A percentile compares a stretch with the other conserved stretches of the same genome.
Evolutionary conservation across 345 rosid genomes (phyloP).

Genomic region (Pugionium dolabratum): DNA sequence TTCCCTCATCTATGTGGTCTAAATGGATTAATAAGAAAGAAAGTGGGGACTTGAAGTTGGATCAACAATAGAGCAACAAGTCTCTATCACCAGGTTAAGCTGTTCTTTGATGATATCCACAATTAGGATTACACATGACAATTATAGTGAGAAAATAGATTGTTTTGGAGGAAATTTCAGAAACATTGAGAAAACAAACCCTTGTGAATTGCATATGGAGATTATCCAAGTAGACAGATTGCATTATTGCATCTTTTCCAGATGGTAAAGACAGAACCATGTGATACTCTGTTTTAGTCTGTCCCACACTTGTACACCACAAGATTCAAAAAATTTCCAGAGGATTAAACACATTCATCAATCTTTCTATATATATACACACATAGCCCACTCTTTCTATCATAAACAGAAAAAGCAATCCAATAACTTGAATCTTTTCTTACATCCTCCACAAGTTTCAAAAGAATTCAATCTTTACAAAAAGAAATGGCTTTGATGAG

Average conservation of each 20-base stretch:
- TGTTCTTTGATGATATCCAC: no score
- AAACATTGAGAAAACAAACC: conserved; percentile 22
- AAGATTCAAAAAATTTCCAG: conserved; percentile 23
- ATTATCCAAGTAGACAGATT: conserved; percentile 1
- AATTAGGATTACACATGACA: no score
- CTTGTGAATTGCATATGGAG: conserved; percentile 2
- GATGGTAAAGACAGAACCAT: conserved; percentile 30
- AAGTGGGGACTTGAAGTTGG: no score
- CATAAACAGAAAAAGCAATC: conserved; percentile 20
- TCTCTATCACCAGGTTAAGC: no score
- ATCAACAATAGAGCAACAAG: no score
- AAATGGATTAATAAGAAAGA: no score
- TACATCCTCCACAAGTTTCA: conserved; percentile 8
- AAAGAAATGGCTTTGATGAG: conserved; percentile 30
- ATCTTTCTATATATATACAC: conserved; percentile 22
- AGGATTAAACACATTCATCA: conserved; percentile 1
- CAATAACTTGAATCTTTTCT: conserved; percentile 12
- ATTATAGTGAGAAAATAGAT: no score
- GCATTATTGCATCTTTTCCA: not conserved
- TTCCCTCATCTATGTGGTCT: no score
- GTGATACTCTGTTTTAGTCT: conserved; percentile 21
- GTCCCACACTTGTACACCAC: conserved; percentile 33
- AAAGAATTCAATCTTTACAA: conserved; percentile 6
- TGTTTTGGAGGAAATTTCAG: not conserved
- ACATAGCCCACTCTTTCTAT: not conserved